Evolutionary conservation across 306 rosid genomes (phyloP), one percentile per base, ranked within the genome.

Genomic region (Luffa aegyptiaca): DNA sequence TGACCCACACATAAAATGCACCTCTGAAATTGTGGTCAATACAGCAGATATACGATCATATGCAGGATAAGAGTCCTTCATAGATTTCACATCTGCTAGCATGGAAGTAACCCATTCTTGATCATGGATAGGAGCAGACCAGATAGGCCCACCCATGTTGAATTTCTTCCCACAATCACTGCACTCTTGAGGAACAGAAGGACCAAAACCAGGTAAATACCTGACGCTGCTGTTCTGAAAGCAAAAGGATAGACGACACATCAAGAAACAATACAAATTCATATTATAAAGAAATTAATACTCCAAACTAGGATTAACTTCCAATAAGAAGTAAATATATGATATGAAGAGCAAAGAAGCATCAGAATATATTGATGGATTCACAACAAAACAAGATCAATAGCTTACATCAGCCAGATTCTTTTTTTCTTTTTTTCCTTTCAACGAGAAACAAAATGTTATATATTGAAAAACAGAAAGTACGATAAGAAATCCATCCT

Each of bases 71-170:
- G 87, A 75, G 63, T 90, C 87, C 87, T 86, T 89, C 90, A 86
- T 89, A n/a, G 88, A 88, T 66, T 89, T 90, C 85, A 93, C 93
- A 10, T 86, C 86, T 18, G 90, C 85, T 17, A 95, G 88, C 42
- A 91, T 91, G 83, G 96, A 93, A 81, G 89, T 49, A 55, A 93
- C 99, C 98, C 97, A 93, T 59, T 93, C 98, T 87, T 91, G 98
- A 84, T 93, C 96, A 21, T 95, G 99, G 75, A 95, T 93, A 10
- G 98, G 91, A 82, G 98, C 97, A 81, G 97, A 91, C 98, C 99
- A 95, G 82, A 95, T 90, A 81, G 97, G 97, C 61, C 98, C 99
- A 39, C 98, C 98, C 99, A 95, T 93, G 80, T 88, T 88, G 82
- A 89, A 95, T 56, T 90, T 95, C 85, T 89, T 95, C 82, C 99